Evolutionary conservation across 129 eudicot genomes (phyloP), one percentile per base, ranked within the genome.

Genomic region (Arctium lappa): DNA sequence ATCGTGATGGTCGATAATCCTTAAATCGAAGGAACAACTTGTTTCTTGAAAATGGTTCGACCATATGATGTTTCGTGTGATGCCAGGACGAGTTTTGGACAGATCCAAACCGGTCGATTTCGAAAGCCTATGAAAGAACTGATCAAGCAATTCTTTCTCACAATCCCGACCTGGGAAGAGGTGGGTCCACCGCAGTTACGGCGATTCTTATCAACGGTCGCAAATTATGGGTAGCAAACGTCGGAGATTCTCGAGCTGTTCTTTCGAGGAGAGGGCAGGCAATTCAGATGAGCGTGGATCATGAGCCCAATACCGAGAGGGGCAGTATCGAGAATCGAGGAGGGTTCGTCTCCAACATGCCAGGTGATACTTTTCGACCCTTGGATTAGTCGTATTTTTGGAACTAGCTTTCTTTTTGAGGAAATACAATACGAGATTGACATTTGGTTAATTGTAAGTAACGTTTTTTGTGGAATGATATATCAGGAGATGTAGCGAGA

Each of bases 191-290:
- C 18, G 97, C 97, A 42, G 97, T 93, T 33, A 93, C 97, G 0
- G 97, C 95, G 2, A 93, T 93, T 84, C 88, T 91, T 72, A 85
- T 93, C 42, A 81, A 93, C 39, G 90, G 87, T 44, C 88, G 79
- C 12, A 79, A 74, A 6, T 68, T 93, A 37, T 93, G 97, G 97
- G 95, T 93, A 8, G 97, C 95, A 78, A 93, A 93, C 82, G 97
- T 93, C 40, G 97, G 98, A 48, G 98, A 94, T 77, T 94, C 98
- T 37, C 94, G 98, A n/a, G 98, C 92, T 13, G 90, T 92, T 75
- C 93, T 94, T 40, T 94, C 97, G 29, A 89, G 79, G 56, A 89
- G 86, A 79, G 92, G 91, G 37, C 82, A 87, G 78, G 94, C 97
- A 5, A 87, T 91, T 81, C 97, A 94, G 81, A 82, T 94, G 92